Evolutionary conservation across 2,329 filamentous ascomycete species (phyloP), one percentile per base, ranked within the genome.

Genomic region (Trichophyton simii): DNA sequence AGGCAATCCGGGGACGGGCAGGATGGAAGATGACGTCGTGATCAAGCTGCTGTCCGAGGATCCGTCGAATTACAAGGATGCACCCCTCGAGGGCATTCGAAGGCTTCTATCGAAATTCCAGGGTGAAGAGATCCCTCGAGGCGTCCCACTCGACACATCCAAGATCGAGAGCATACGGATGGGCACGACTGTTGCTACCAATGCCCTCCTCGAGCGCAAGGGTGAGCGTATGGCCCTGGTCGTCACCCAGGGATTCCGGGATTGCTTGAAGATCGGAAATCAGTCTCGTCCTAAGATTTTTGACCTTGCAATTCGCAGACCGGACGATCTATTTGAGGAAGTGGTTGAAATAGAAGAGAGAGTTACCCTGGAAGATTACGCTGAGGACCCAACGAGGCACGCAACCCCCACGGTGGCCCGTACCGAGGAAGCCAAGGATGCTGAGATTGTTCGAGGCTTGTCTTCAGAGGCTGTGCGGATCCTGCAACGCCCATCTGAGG

Each of bases 111-210:
- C 86, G 66, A 85, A 84, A 67, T 95, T 95, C 73, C 83, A 85
- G 1, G 80, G 82, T 60, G 80, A 82, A 62, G 86, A 92, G 3
- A 91, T 95, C 52, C 88, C 89, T 2, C 85, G 91, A 57, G 90
- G 89, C 28, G 79, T 91, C 71, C 78, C 87, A 0, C 78, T 96
- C 7, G 90, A 96, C 72, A 96, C 91, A 0, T 83, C 85, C 18
- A 77, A 85, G 69, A 95, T 96, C 67, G 89, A 94, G 67, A 91
- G 88, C 61, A 96, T 96, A 71, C 87, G 91, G 57, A 96, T 96
- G 91, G 91, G 91, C 52, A 96, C 91, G 1, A 96, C 91, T 0
- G 91, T 96, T 11, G 91, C 91, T 8, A 96, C 91, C 0, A 96
- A 96, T 72, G 91, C 91, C 0, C 76, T 96, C 61, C 80, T 96